These are phyloP conservation scores for Apiotrichum domesticum DNA, from an alignment of 1,284 basidiomycete genomes.

Conservation along the genomic window DNA sequence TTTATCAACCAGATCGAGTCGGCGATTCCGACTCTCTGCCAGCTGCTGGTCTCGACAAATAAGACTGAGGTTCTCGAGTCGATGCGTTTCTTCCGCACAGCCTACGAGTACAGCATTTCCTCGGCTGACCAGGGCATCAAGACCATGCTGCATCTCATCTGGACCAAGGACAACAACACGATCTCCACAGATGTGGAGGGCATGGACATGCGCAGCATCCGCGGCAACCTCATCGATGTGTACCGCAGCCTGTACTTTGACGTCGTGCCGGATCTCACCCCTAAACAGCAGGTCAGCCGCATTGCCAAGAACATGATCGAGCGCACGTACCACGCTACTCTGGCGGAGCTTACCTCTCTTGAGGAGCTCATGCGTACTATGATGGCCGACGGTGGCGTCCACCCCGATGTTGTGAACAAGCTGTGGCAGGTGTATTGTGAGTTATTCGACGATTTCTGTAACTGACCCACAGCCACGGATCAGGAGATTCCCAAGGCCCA, in stretches of 20 bases:
- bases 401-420: constrained; percentile 76
- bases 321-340: constrained; percentile 82
- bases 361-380: constrained; percentile 94
- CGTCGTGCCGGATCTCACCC: constrained; percentile 57
- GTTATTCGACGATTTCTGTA: constrained; percentile 31
- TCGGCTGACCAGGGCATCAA: constrained; percentile 73
- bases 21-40: constrained; percentile 67
- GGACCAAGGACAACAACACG: constrained; percentile 88
- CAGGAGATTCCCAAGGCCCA: constrained; percentile 71
- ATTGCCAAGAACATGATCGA: constrained; percentile 98
- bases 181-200: constrained; percentile 55
- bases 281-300: constrained; percentile 82
- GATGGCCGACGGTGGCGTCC: constrained; percentile 72
- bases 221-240: constrained; percentile 80
- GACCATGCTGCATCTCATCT: constrained; percentile 95
- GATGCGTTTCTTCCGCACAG: constrained; percentile 89
- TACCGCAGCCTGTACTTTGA: constrained; percentile 89
- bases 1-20: constrained; percentile 80
- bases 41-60: constrained; percentile 81
- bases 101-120: constrained; percentile 75
- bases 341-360: constrained; percentile 91
- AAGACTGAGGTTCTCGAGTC: constrained; percentile 91
- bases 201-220: constrained; percentile 81
- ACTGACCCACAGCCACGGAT: constrained; percentile 55
- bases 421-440: constrained; percentile 93